Conservation (phyloP, 129 eudicot species). For the Flaveria bidentis region DNA sequence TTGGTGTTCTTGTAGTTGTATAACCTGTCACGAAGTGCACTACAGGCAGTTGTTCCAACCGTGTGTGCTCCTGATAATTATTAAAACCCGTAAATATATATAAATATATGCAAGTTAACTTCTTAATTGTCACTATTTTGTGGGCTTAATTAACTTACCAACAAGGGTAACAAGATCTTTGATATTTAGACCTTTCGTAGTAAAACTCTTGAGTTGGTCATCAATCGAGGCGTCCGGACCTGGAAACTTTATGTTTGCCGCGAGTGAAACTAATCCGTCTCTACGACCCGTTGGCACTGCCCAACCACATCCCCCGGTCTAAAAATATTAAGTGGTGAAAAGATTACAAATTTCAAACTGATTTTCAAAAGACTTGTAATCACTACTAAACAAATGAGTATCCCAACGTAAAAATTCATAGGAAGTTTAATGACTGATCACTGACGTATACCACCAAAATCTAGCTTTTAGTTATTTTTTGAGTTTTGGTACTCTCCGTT, state of each 20-base stretch:
- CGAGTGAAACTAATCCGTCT: slow-evolving; percentile 61
- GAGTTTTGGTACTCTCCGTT: too few species aligned
- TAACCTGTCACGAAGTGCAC: slow-evolving; percentile 51
- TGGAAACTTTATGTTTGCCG: slow-evolving; percentile 56
- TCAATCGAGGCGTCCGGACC: slow-evolving; percentile 46
- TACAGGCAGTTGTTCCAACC: slow-evolving; percentile 71
- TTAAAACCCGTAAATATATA: neutral
- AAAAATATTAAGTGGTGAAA: neutral
- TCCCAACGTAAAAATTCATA: too few species aligned
- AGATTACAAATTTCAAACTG: too few species aligned
- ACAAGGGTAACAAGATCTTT: slow-evolving; percentile 70
- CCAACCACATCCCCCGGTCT: slow-evolving; percentile 73
- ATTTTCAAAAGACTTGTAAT: too few species aligned
- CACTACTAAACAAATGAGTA: too few species aligned
- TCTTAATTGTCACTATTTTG: neutral
- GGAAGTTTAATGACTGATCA: too few species aligned
- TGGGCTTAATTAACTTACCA: slow-evolving; percentile 37
- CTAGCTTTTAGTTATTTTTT: too few species aligned
- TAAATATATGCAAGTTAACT: neutral
- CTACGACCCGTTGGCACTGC: slow-evolving; percentile 59
- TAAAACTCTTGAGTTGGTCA: slow-evolving; percentile 48
- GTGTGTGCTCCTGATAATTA: slow-evolving; percentile 66
- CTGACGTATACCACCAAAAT: too few species aligned
- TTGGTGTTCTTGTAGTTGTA: slow-evolving; percentile 34
- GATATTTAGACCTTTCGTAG: slow-evolving; percentile 51